Evolutionary conservation across 2,329 filamentous ascomycete genomes (phyloP).

Genomic region (Penicillium sclerotigenum): DNA sequence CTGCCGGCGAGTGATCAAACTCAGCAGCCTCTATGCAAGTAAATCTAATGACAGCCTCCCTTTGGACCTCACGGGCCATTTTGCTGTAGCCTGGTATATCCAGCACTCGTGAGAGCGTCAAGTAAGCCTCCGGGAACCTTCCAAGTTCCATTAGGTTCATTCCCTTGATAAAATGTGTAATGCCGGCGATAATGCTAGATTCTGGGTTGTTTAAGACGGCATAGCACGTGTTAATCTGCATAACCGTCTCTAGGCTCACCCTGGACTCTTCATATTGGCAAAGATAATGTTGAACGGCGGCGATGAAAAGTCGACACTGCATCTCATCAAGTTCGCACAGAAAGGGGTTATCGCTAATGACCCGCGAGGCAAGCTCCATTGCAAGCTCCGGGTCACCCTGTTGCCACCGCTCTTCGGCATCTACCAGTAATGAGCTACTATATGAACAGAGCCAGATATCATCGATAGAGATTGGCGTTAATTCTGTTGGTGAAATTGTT

Average conservation of each 20-base stretch:
- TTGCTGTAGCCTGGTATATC: constrained; percentile 16
- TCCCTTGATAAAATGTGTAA: constrained; percentile 21
- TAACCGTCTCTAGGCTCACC: constrained; percentile 4
- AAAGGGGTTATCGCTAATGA: constrained; percentile 5
- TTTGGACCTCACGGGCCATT: constrained; percentile 17
- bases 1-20: background rate
- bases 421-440: constrained; percentile 3
- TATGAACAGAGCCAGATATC: constrained; percentile 19
- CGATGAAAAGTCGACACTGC: constrained; percentile 15
- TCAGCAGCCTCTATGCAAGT: constrained; percentile 1
- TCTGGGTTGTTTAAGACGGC: background rate
- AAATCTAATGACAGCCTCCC: constrained; percentile 6
- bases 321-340: constrained; percentile 10
- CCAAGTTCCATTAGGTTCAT: constrained; percentile 16
- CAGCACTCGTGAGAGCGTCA: constrained; percentile 13
- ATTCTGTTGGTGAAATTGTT: background rate
- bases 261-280: constrained; percentile 14
- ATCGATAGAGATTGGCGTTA: constrained; percentile 13
- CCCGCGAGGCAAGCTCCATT: constrained; percentile 3
- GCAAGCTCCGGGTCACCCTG: constrained; percentile 9
- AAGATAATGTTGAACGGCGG: constrained; percentile 11
- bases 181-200: constrained; percentile 8
- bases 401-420: constrained; percentile 17
- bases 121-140: constrained; percentile 17
- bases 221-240: background rate